Percentiles rank a stretch among this genome's conserved stretches.
Conservation (phyloP, 2,329 filamentous ascomycete genomes). For the Cryphonectria parasitica region DNA sequence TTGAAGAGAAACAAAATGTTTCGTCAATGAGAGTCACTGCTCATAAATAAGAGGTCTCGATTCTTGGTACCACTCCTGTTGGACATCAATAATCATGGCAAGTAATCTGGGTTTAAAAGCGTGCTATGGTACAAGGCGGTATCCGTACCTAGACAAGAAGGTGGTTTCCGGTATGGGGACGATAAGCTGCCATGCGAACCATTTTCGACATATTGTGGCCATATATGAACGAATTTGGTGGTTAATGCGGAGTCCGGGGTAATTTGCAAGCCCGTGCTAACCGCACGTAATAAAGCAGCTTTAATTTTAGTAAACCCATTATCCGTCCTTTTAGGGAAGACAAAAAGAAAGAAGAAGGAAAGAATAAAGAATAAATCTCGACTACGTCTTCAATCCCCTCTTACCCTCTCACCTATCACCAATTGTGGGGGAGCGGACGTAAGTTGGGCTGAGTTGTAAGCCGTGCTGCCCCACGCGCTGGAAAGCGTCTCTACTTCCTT, state of each 20-base stretch:
- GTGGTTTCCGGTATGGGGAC: slow-evolving; percentile 17
- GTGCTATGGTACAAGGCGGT: slow-evolving; percentile 1
- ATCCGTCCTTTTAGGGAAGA: not conserved
- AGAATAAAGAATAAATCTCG: not conserved
- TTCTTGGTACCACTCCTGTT: not conserved
- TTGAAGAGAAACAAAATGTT: not conserved
- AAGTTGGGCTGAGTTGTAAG: not conserved
- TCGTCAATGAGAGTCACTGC: not conserved
- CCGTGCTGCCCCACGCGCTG: not conserved
- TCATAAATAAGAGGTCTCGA: not conserved
- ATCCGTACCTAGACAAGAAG: slow-evolving; percentile 24
- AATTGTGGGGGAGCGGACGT: no score
- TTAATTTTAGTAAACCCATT: not conserved
- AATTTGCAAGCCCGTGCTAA: not conserved
- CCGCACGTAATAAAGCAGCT: not conserved
- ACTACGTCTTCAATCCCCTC: not conserved
- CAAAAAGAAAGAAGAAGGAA: no score
- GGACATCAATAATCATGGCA: not conserved
- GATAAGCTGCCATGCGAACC: not conserved
- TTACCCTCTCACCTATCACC: not conserved
- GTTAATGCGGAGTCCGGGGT: not conserved
- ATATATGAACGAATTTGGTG: not conserved
- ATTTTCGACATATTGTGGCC: not conserved
- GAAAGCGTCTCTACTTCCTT: not conserved
- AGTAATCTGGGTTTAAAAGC: not conserved